A percentile compares a stretch with the other conserved stretches of the same genome.
These are phyloP conservation scores for Teunomyces tritomae DNA, from an alignment of 805 yeast species.

Conservation along the genomic window DNA sequence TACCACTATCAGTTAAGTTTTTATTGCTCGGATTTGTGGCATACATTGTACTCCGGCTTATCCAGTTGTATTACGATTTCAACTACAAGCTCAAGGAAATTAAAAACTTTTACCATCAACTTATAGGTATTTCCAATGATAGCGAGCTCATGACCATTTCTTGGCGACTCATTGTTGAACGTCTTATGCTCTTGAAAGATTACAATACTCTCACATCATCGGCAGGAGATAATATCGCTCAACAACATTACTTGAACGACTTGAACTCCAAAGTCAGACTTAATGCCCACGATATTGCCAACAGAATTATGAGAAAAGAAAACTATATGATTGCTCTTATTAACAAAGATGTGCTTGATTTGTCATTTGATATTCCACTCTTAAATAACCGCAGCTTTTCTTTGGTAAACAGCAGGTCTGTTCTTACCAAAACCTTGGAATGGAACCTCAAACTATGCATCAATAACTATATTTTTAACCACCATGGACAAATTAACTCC, in stretches of 20 bases:
- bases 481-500: constrained; percentile 76
- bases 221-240: constrained; percentile 17
- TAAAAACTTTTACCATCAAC: constrained; percentile 67
- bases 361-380: constrained; percentile 41
- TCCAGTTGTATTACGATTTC: constrained; percentile 59
- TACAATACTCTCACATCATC: constrained; percentile 69
- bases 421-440: constrained; percentile 82
- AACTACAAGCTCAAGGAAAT: constrained; percentile 66
- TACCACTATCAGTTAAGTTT: constrained; percentile 49
- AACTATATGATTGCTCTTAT: constrained; percentile 89
- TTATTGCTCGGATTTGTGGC: constrained; percentile 59
- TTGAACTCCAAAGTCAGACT: constrained; percentile 69
- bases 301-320: constrained; percentile 92
- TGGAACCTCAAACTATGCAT: constrained; percentile 92
- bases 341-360: constrained; percentile 70
- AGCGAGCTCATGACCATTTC: constrained; percentile 85
- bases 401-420: constrained; percentile 12
- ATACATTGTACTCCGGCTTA: constrained; percentile 49
- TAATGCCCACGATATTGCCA: constrained; percentile 93
- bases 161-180: constrained; percentile 83
- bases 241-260: constrained; percentile 41
- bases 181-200: constrained; percentile 70
- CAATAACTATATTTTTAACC: constrained; percentile 80
- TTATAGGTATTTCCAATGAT: constrained; percentile 69
- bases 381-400: neutral